Percentiles rank a stretch among this genome's conserved stretches.
phyloP scores from a whole-genome alignment of 2,329 filamentous ascomycete genomes.

The Xylariaceae sp. region DNA sequence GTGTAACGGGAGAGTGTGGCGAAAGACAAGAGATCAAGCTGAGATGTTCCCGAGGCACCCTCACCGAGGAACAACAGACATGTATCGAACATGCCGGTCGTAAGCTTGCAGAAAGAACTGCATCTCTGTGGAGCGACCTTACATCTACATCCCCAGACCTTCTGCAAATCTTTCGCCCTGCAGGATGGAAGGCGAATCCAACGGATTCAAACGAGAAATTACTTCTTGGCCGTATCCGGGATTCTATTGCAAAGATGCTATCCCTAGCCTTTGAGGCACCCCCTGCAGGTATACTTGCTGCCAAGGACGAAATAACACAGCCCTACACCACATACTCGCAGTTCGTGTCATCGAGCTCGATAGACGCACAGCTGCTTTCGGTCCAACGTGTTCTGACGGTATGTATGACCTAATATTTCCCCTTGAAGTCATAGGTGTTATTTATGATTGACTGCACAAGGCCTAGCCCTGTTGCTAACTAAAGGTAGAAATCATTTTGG shows the following conservation, averaged over 20 bases:
- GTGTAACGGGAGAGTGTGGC: not conserved
- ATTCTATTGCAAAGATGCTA: too few relatives aligned
- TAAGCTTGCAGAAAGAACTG: conserved; percentile 20
- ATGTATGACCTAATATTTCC: too few relatives aligned
- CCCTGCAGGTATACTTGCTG: not conserved
- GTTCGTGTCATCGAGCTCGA: too few relatives aligned
- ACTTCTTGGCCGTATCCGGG: too few relatives aligned
- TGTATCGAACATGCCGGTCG: conserved; percentile 26
- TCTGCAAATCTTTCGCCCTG: not conserved
- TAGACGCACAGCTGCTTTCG: too few relatives aligned
- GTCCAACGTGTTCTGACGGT: too few relatives aligned
- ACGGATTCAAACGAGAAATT: too few relatives aligned
- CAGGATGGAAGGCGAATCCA: not conserved
- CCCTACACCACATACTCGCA: too few relatives aligned
- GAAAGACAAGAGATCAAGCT: conserved; percentile 25
- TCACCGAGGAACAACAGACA: conserved; percentile 33
- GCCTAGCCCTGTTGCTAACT: too few relatives aligned
- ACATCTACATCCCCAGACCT: conserved; percentile 10
- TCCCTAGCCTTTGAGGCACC: not conserved
- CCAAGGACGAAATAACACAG: not conserved
- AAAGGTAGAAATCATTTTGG: too few relatives aligned
- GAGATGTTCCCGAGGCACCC: conserved; percentile 42
- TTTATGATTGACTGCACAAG: too few relatives aligned
- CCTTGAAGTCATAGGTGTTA: too few relatives aligned
- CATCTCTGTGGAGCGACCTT: conserved; percentile 13